Percentiles rank a stretch among this genome's conserved stretches.
These are phyloP conservation scores for Aspergillus fumigatiaffinis DNA, from an alignment of 2,329 filamentous ascomycete genomes.

Conservation along the genomic window DNA sequence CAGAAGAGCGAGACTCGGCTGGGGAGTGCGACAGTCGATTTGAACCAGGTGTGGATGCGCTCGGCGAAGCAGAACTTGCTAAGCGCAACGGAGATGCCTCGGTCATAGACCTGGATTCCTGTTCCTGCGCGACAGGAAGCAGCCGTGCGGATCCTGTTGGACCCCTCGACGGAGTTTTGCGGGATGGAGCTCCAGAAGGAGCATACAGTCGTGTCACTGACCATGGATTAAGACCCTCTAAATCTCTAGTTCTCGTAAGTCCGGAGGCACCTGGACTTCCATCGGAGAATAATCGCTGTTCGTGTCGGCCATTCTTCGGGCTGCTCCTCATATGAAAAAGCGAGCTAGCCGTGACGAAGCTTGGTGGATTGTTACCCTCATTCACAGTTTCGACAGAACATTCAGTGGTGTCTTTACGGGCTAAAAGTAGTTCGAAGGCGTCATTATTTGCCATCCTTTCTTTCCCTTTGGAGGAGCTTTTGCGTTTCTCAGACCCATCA, in stretches of 20 bases:
- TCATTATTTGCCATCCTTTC: background rate
- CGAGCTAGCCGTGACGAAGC: background rate
- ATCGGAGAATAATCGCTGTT: background rate
- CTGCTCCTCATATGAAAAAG: background rate
- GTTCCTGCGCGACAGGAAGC: background rate
- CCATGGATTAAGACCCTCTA: conserved; percentile 33
- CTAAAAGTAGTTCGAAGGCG: conserved; percentile 20
- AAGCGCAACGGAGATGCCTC: background rate
- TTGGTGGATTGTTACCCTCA: background rate
- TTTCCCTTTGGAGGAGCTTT: conserved; percentile 1
- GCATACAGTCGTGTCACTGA: conserved; percentile 31
- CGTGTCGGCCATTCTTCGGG: background rate
- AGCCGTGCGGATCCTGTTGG: background rate
- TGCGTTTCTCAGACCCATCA: background rate
- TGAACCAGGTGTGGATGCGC: conserved; percentile 14
- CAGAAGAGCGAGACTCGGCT: conserved; percentile 5
- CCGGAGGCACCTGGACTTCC: background rate
- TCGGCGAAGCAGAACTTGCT: conserved; percentile 10
- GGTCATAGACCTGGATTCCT: background rate
- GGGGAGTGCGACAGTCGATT: conserved; percentile 3
- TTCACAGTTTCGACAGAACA: background rate
- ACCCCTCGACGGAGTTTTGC: background rate
- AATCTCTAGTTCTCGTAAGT: conserved; percentile 1
- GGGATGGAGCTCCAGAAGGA: conserved; percentile 6
- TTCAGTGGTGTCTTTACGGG: conserved; percentile 12